phyloP scores from a whole-genome alignment of 768 basidiomycete genomes.

The Pleurotus salmoneostramineus region DNA sequence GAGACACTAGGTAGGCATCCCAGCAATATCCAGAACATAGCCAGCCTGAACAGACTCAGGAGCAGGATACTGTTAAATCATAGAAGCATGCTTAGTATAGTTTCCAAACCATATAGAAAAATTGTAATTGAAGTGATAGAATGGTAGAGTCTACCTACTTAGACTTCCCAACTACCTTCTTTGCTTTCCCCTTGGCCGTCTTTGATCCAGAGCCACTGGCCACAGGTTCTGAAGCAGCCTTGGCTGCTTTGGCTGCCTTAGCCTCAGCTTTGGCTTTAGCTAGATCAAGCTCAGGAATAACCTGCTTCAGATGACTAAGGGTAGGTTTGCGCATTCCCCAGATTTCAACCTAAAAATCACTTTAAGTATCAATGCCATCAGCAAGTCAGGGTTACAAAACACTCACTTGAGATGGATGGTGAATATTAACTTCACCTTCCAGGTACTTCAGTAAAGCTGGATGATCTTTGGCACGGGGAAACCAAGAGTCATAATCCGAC shows the following conservation, averaged over 20 bases:
- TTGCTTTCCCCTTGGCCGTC: background rate
- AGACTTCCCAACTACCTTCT: background rate
- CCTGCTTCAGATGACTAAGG: too few relatives aligned
- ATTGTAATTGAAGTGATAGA: too few relatives aligned
- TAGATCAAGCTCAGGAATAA: background rate
- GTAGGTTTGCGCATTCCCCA: too few relatives aligned
- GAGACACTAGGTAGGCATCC: background rate
- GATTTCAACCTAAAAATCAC: too few relatives aligned
- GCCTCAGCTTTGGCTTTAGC: background rate
- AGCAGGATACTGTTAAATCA: background rate
- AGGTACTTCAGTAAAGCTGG: background rate
- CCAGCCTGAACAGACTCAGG: background rate
- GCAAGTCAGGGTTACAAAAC: background rate
- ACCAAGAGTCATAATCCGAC: too few relatives aligned
- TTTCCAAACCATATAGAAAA: background rate
- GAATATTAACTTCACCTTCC: background rate
- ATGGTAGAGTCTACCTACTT: background rate
- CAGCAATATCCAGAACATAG: background rate
- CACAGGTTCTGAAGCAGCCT: background rate
- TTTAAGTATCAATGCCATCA: too few relatives aligned
- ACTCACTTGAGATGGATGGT: background rate
- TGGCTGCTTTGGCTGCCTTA: background rate
- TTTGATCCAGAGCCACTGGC: background rate
- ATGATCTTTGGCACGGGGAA: too few relatives aligned
- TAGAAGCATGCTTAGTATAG: background rate